These are phyloP conservation scores for Penstemon newberryi DNA, from an alignment of 257 asterid genomes.

Conservation along the genomic window DNA sequence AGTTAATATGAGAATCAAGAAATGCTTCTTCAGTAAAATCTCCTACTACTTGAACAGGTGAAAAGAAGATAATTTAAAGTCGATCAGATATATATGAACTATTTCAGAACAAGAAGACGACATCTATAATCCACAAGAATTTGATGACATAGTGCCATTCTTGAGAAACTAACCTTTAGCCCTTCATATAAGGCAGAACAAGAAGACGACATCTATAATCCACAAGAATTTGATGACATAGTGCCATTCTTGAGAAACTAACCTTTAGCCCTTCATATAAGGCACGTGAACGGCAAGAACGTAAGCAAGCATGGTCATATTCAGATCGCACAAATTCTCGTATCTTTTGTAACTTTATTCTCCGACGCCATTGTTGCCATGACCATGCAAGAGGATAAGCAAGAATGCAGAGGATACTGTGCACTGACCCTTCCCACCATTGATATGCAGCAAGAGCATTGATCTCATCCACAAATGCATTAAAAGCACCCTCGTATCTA, in stretches of 20 bases:
- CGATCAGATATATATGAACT: slow-evolving; percentile 4
- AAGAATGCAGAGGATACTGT: slow-evolving; percentile 76
- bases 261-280: slow-evolving; percentile 99
- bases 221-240: background rate
- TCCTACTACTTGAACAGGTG: slow-evolving; percentile 4
- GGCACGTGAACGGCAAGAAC: slow-evolving; percentile 99
- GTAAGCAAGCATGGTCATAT: slow-evolving; percentile 96
- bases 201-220: slow-evolving; percentile 21
- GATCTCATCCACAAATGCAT: slow-evolving; percentile 85
- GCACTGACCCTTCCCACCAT: slow-evolving; percentile 99
- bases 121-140: slow-evolving; percentile 12
- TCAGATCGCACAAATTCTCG: slow-evolving; percentile 98
- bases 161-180: slow-evolving; percentile 64
- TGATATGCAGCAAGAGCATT: slow-evolving; percentile 90
- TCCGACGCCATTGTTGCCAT: slow-evolving; percentile 98
- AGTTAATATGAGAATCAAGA: background rate
- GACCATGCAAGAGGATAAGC: slow-evolving; percentile 98
- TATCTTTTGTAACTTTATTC: slow-evolving; percentile 79
- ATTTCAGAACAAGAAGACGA: slow-evolving; percentile 18
- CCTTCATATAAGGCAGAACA: slow-evolving; percentile 87
- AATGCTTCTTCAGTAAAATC: background rate
- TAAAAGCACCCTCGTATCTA: slow-evolving; percentile 94
- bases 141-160: slow-evolving; percentile 15
- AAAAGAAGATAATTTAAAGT: background rate
- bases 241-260: slow-evolving; percentile 27